phyloP scores from a whole-genome alignment of 352 stramenopile genomes.

The Phytophthora hibernalis region DNA sequence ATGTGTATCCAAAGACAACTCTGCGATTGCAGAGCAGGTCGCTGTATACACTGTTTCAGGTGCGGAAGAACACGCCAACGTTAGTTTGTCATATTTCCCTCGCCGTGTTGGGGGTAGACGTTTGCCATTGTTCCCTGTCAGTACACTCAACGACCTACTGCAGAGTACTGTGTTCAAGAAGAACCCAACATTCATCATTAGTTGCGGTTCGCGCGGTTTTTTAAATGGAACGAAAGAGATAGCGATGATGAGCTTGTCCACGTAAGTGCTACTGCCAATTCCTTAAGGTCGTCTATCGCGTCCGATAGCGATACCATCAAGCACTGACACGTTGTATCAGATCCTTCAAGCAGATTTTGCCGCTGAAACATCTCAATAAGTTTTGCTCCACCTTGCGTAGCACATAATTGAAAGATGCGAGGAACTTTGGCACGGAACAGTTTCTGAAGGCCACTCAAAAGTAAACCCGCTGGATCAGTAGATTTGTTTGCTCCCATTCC shows the following conservation, averaged over 20 bases:
- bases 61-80: background rate
- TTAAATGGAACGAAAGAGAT: background rate
- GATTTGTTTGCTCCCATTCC: background rate
- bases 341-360: background rate
- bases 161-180: background rate
- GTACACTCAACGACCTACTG: background rate
- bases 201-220: background rate
- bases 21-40: background rate
- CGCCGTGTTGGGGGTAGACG: background rate
- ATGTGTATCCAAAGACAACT: background rate
- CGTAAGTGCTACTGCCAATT: background rate
- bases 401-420: background rate
- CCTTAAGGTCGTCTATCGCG: background rate
- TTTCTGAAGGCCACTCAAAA: background rate
- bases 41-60: background rate
- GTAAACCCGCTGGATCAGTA: background rate
- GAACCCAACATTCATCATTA: background rate
- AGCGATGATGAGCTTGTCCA: background rate
- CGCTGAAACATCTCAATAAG: background rate
- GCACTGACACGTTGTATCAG: background rate
- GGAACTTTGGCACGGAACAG: background rate
- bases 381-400: background rate
- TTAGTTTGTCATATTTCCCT: background rate
- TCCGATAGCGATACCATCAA: background rate
- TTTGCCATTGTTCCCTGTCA: background rate